These are phyloP conservation scores for Zygoascus biomembranicola DNA, from an alignment of 805 yeast genomes.

Conservation along the genomic window DNA sequence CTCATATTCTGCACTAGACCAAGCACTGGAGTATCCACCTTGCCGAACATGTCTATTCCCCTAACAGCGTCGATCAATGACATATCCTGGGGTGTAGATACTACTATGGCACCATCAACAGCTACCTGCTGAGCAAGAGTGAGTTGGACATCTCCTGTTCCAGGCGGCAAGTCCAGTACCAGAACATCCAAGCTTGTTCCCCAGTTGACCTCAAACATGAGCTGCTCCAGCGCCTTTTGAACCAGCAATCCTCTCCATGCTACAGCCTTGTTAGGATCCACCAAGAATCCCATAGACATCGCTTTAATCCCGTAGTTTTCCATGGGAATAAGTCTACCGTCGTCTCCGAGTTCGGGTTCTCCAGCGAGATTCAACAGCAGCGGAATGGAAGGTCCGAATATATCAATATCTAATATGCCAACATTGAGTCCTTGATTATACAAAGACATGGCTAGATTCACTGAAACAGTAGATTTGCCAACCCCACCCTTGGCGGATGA, in stretches of 20 bases:
- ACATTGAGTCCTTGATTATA: constrained; percentile 44
- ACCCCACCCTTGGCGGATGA: constrained; percentile 79
- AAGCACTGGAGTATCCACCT: constrained; percentile 60
- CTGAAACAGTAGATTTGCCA: constrained; percentile 65
- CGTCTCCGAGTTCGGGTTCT: constrained; percentile 50
- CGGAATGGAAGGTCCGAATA: constrained; percentile 82
- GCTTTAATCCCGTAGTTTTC: constrained; percentile 67
- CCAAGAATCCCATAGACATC: constrained; percentile 85
- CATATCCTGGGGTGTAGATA: constrained; percentile 80
- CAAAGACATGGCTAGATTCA: constrained; percentile 59
- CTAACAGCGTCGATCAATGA: constrained; percentile 74
- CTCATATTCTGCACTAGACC: constrained; percentile 86
- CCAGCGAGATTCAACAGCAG: constrained; percentile 58
- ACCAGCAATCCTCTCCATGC: constrained; percentile 87
- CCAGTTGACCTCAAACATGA: constrained; percentile 81
- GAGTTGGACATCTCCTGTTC: constrained; percentile 82
- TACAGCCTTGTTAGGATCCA: constrained; percentile 53
- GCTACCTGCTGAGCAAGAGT: constrained; percentile 72
- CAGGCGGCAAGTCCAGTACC: constrained; percentile 83
- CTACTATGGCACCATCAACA: constrained; percentile 73
- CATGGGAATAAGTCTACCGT: constrained; percentile 24
- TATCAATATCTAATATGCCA: constrained; percentile 71
- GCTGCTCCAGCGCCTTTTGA: constrained; percentile 77
- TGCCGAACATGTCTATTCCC: constrained; percentile 70
- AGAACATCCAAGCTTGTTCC: constrained; percentile 48